Base-by-base conservation (phyloP, 768 basidiomycete genomes). In the Coprinopsis strossmayeri region DNA sequence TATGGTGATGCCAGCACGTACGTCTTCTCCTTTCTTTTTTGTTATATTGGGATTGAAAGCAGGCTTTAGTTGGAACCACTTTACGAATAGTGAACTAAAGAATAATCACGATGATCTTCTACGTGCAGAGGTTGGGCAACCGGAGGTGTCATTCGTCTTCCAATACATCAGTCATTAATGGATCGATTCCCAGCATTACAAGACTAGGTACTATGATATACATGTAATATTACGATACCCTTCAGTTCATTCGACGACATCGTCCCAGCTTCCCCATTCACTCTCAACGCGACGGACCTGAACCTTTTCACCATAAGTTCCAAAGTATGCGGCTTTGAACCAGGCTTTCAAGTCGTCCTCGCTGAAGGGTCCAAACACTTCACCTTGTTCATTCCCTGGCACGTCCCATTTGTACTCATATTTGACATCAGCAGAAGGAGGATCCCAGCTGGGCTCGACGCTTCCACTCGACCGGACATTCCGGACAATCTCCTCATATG, bases 1-100 rank as follows among this genome's bases (percentile, higher is more conserved):
- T 98, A 98, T 55, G 96, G 96, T 13, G 96, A 99, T 64, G 92
- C 90, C 2, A 94, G 91, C 87, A 89, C 94, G 91, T 93, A 76
- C 52, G 93, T 82, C 4, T 34, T 50, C 20, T 20, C 32, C 23
- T 13, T n/a, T 43, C 24, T 15, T 51, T 2, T 21, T 9, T 28
- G 9, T 5, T 23, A 11, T 17, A 11, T 24, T 32, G 28, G n/a
- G 15, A 44, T 18, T 51, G 25, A 35, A 15, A 24, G 26, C 15
- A 17, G 1, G 26, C 27, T 44, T 24, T 60, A 96, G 94, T 23
- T 98, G 96, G 96, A 98, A 99, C 64, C 96, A 99, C 61, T 93
- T 91, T 62, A 88, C 89, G 2, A 97, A 96, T 57, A 69, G 64
- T 0, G 91, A 96, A 59, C 72, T 99, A 40, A 82, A 79, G 64